Conservation (phyloP, 345 rosid genomes). For the Salix udensis region DNA sequence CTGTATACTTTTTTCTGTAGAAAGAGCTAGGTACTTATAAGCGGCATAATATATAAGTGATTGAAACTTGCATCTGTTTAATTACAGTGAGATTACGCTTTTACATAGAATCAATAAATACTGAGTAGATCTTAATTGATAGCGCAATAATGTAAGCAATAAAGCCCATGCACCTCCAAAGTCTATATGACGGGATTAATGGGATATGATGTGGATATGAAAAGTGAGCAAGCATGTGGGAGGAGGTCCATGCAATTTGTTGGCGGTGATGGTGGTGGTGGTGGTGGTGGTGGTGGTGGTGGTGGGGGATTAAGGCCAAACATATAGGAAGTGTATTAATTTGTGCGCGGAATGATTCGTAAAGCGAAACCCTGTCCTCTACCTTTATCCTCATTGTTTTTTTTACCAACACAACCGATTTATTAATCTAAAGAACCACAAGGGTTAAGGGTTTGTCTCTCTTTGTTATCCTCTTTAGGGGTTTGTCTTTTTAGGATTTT, state of each 20-base stretch:
- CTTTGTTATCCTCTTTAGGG: constrained; percentile 1
- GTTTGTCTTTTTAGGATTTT: constrained; percentile 32
- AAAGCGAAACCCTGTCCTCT: constrained; percentile 25
- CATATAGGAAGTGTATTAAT: background rate
- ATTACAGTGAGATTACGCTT: background rate
- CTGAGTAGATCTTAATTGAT: background rate
- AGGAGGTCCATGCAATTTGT: background rate
- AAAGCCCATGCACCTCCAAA: too few relatives aligned
- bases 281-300: background rate
- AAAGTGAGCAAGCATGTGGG: background rate
- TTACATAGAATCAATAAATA: too few relatives aligned
- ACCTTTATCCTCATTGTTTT: constrained; percentile 10
- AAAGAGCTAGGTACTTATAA: too few relatives aligned
- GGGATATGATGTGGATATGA: background rate
- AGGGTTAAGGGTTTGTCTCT: constrained; percentile 26
- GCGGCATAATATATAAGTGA: background rate
- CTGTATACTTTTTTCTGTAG: too few relatives aligned
- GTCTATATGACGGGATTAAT: background rate
- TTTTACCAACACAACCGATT: background rate
- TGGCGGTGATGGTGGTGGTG: background rate
- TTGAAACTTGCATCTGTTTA: background rate
- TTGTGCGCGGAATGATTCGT: constrained; percentile 19
- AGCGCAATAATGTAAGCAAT: background rate
- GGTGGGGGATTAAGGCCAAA: constrained; percentile 1
- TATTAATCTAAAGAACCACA: background rate